Evolutionary conservation across 176 grass and related monocot genomes (phyloP).

Genomic region (Miscanthus lutarioriparius): DNA sequence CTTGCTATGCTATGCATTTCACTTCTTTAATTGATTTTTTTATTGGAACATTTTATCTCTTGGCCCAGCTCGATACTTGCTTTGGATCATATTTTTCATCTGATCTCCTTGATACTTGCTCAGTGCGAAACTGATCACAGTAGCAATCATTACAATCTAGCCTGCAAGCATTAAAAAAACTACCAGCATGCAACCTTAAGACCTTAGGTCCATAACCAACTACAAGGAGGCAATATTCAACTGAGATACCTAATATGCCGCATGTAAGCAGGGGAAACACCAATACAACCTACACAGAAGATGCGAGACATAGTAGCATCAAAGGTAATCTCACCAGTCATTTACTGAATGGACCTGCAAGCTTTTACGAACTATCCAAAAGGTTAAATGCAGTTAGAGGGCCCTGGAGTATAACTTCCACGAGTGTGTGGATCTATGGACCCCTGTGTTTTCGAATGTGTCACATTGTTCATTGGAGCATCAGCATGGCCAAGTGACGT

Average conservation of each 20-base stretch:
- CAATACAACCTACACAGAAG: constrained; percentile 29
- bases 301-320: constrained; percentile 22
- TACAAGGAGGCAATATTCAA: constrained; percentile 3
- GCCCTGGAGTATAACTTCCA: constrained; percentile 39
- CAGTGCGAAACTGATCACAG: neutral
- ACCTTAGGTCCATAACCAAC: neutral
- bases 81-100: neutral
- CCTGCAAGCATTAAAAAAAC: constrained; percentile 9
- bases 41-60: neutral
- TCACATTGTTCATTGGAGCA: constrained; percentile 22
- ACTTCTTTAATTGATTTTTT: neutral
- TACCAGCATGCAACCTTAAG: constrained; percentile 25
- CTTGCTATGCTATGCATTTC: neutral
- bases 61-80: neutral
- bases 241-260: neutral
- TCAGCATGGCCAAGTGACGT: constrained; percentile 35
- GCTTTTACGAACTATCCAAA: constrained; percentile 26
- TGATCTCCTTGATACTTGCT: neutral
- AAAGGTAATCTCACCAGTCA: constrained; percentile 29
- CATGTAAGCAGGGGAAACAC: constrained; percentile 4
- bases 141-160: neutral
- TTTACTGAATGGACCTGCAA: constrained; percentile 17
- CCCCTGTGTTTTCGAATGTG: constrained; percentile 26
- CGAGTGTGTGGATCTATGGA: neutral
- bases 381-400: constrained; percentile 39